Evolutionary conservation across 2,329 filamentous ascomycete species (phyloP).

Genomic region (Massarina eburnea): DNA sequence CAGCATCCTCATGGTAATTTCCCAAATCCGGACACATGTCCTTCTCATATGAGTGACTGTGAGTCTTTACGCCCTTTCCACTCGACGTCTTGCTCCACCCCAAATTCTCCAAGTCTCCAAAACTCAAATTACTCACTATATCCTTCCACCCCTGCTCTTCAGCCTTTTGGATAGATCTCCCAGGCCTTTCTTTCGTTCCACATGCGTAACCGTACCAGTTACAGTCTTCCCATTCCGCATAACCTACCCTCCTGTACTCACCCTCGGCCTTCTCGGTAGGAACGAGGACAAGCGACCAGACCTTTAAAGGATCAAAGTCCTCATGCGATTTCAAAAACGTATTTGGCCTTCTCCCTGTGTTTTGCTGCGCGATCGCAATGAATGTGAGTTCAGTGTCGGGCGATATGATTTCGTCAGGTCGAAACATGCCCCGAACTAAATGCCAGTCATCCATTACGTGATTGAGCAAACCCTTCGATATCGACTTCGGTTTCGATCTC

Average conservation of each 20-base stretch:
- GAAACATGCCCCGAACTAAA: conserved; percentile 20
- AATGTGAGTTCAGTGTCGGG: conserved; percentile 20
- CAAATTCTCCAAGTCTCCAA: conserved; percentile 10
- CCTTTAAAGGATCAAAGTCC: conserved; percentile 8
- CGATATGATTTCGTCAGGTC: conserved; percentile 22
- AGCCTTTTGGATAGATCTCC: conserved; percentile 8
- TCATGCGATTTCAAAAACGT: conserved; percentile 5
- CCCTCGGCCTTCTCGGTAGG: conserved; percentile 6
- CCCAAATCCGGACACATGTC: conserved; percentile 7
- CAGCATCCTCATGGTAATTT: conserved; percentile 11
- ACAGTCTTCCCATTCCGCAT: conserved; percentile 22
- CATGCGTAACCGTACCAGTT: conserved; percentile 25
- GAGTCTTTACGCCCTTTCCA: conserved; percentile 6
- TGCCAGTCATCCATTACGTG: conserved; percentile 20
- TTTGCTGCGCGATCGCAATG: conserved; percentile 19
- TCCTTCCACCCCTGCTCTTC: conserved; percentile 6
- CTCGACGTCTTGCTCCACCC: conserved; percentile 7
- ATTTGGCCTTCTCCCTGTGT: conserved; percentile 4
- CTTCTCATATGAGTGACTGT: conserved; percentile 11
- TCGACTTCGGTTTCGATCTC: conserved; percentile 12
- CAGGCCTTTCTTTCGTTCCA: conserved; percentile 7
- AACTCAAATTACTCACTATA: neutral
- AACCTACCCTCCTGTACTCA: conserved; percentile 21
- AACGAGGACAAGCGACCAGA: conserved; percentile 13
- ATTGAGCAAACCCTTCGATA: conserved; percentile 1